Percentiles rank a stretch among this genome's conserved stretches.
Conservation (phyloP, 805 yeast genomes). For the Metschnikowia baotianmanensis region DNA sequence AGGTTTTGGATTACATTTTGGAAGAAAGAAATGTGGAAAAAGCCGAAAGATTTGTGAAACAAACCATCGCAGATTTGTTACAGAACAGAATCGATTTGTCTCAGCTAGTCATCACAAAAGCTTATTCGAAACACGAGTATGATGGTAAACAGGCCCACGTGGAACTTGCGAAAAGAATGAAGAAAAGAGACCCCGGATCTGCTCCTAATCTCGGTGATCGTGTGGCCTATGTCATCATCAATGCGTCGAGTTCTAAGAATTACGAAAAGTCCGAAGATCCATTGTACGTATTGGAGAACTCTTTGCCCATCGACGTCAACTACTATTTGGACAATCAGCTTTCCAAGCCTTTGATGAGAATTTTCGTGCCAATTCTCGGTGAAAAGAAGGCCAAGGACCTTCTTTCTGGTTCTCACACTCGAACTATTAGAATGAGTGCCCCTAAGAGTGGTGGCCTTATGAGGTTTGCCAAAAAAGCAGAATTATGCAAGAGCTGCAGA, state of each 20-base stretch:
- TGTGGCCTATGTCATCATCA: conserved; percentile 91
- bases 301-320: conserved; percentile 89
- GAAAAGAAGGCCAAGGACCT: conserved; percentile 77
- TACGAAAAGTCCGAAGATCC: conserved; percentile 98
- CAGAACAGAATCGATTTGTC: conserved; percentile 93
- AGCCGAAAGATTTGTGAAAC: conserved; percentile 82
- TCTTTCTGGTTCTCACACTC: conserved; percentile 79
- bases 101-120: conserved; percentile 90
- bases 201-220: conserved; percentile 98
- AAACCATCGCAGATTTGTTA: conserved; percentile 82
- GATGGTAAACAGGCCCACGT: conserved; percentile 97
- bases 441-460: conserved; percentile 84
- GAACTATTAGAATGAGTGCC: conserved; percentile 69
- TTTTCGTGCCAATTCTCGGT: conserved; percentile 93
- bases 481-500: conserved; percentile 84
- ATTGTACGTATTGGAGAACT: conserved; percentile 84
- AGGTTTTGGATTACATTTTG: conserved; percentile 78
- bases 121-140: conserved; percentile 83
- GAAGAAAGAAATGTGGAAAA: conserved; percentile 84
- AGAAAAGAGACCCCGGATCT: conserved; percentile 93
- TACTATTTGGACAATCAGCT: conserved; percentile 92
- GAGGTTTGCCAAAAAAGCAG: conserved; percentile 88
- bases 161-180: conserved; percentile 93
- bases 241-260: conserved; percentile 76
- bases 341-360: conserved; percentile 87